Base-by-base conservation (phyloP, 2,329 filamentous ascomycete species). In the Monilinia fructicola region DNA sequence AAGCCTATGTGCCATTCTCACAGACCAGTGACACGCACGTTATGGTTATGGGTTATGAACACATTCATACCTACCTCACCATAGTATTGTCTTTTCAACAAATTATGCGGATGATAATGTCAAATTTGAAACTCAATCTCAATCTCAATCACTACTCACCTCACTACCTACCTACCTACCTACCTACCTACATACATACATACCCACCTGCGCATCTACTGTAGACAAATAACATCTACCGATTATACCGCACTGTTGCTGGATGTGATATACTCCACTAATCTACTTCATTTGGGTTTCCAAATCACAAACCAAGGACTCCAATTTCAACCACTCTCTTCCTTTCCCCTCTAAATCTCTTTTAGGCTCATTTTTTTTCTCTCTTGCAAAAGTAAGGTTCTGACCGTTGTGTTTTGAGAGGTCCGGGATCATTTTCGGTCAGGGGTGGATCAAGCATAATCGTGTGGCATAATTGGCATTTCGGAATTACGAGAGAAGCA, bases 401-500 rank as follows among this genome's bases (percentile, higher is more conserved):
- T 50, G 58, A 60, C 58, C 58, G 44, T 60, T 60, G 56, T 59
- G 53, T 54, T 60, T 50, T 6, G 31, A 38, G 21, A 50, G 58
- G 44, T 35, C 58, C 58, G 28, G 58, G 44, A 60, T 60, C 58
- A 50, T 60, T 60, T 12, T 60, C 44, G 44, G 58, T 50, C 44
- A 38, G 58, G 28, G 58, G 58, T 60, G 58, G 58, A 60, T 50
- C 58, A 38, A 60, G 58, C 58, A 50, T 60, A 60, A 50, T 50
- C 23, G 11, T 48, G 58, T 60, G 58, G 58, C 58, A 60, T 50
- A 60, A 60, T 60, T 60, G 58, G 28, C 58, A 60, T 35, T 50
- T 50, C 44, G 58, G 42, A 60, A 50, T 60, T 48, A 50, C 44
- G 11, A 38, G 42, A 60, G 21, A 26, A 50, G 58, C 18, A 60